Percentiles rank a stretch among this genome's conserved stretches.
These are phyloP conservation scores for Phytopythium boreale DNA, from an alignment of 352 stramenopile species.

Conservation along the genomic window DNA sequence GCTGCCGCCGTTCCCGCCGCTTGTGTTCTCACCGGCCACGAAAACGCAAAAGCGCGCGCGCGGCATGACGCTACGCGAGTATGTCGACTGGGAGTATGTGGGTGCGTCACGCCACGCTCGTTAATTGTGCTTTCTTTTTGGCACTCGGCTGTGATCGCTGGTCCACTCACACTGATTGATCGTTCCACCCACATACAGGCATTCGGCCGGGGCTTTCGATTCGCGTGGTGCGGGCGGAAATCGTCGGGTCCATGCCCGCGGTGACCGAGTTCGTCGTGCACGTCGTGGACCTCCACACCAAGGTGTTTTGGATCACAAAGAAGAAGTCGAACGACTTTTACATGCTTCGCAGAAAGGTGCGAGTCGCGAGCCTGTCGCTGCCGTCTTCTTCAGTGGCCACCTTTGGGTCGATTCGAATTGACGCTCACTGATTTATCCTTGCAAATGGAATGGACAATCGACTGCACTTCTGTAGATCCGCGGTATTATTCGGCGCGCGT, in stretches of 20 bases:
- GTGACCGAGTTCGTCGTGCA: slow-evolving; percentile 77
- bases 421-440: neutral
- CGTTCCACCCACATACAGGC: slow-evolving; percentile 14
- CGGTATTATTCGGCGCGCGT: slow-evolving; percentile 32
- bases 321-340: slow-evolving; percentile 80
- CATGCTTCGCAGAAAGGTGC: slow-evolving; percentile 61
- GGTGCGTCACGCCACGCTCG: slow-evolving; percentile 7
- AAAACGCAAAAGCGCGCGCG: slow-evolving; percentile 33
- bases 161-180: neutral
- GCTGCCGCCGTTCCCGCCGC: slow-evolving; percentile 48
- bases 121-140: neutral
- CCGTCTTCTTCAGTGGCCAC: too few relatives aligned
- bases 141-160: neutral
- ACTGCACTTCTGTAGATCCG: slow-evolving; percentile 20
- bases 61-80: slow-evolving; percentile 48
- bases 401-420: neutral
- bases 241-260: slow-evolving; percentile 45
- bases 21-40: slow-evolving; percentile 43
- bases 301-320: slow-evolving; percentile 82
- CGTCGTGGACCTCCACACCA: slow-evolving; percentile 73
- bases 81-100: slow-evolving; percentile 43
- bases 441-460: neutral
- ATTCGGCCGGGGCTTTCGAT: slow-evolving; percentile 70
- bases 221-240: slow-evolving; percentile 62
- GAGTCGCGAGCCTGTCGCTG: neutral